Evolutionary conservation across 108 stramenopile species (phyloP).

Genomic region (Cyclotella choctawhatcheeana): DNA sequence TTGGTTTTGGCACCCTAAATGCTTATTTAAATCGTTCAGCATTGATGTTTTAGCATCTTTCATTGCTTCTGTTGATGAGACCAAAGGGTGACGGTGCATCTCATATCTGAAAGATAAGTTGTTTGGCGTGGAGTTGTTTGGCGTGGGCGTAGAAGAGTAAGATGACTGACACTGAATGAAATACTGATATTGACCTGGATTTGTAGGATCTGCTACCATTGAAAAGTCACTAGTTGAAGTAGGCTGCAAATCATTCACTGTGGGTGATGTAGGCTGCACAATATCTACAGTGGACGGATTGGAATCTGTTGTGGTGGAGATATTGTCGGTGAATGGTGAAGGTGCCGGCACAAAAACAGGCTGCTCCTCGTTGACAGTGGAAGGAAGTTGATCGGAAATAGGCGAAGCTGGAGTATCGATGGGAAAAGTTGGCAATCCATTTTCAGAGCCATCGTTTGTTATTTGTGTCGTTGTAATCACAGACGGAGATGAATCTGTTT

Average conservation of each 20-base stretch:
- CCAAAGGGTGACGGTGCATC: slow-evolving; percentile 28
- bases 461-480: neutral
- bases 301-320: neutral
- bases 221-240: neutral
- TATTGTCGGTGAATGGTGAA: neutral
- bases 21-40: slow-evolving; percentile 24
- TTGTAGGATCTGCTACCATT: neutral
- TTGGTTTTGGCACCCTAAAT: slow-evolving; percentile 18
- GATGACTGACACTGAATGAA: neutral
- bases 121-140: slow-evolving; percentile 19
- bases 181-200: slow-evolving; percentile 4
- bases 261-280: neutral
- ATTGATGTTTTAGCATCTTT: slow-evolving; percentile 30
- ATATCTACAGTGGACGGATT: neutral
- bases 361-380: neutral
- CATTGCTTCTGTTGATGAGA: slow-evolving; percentile 16
- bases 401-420: neutral
- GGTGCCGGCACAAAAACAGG: neutral
- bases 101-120: slow-evolving; percentile 39
- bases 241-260: neutral
- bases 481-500: slow-evolving; percentile 3
- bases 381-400: neutral
- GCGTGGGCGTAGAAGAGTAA: neutral
- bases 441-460: too few relatives aligned
- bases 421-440: too few relatives aligned